Base-by-base conservation (phyloP, 495 filamentous ascomycete species). In the Xylaria grammica region DNA sequence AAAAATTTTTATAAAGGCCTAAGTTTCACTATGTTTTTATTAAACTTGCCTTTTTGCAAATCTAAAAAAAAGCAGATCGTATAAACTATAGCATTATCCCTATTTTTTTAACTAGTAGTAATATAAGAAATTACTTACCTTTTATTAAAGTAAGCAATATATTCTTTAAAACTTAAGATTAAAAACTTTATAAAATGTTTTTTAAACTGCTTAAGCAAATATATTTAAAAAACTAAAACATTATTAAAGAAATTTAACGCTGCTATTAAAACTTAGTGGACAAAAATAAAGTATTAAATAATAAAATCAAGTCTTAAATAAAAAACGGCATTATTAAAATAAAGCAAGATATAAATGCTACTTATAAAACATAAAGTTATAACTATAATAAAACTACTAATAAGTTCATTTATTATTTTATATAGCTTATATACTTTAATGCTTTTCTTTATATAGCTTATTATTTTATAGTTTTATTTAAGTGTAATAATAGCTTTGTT, bases 401-500 rank as follows among this genome's bases (percentile, higher is more conserved):
- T 36, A 36, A 36, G 11, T 36, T 36, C 5, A 36, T 36, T 36
- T 6, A 36, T 6, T 36, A 36, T 36, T 36, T 36, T 36, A 36
- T 6, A 36, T 36, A 36, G 11, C 11, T 36, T 36, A 36, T 36
- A 6, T 36, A 36, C 5, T 36, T 36, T 6, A 36, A 36, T 6
- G 11, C 5, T 36, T 36, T 6, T 36, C 34, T 36, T 36, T 49
- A 5, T 49, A 49, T 49, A 20, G 4, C 11, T 36, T 36, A 36
- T 36, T 36, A 69, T 38, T 69, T 56, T n/a, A 51, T 66, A 50
- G 63, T 72, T 32, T 60, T 65, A n/a, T 68, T 73, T 40, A 64
- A 49, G 8, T 68, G 72, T 0, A 80, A 83, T 62, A 57, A 67
- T 49, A 63, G 72, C 49, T 85, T 84, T 67, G 67, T 85, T 53